Percentiles rank a stretch among this genome's conserved stretches.
Evolutionary conservation across 805 yeast species (phyloP).

Genomic region (Barnettozyma siamensis): DNA sequence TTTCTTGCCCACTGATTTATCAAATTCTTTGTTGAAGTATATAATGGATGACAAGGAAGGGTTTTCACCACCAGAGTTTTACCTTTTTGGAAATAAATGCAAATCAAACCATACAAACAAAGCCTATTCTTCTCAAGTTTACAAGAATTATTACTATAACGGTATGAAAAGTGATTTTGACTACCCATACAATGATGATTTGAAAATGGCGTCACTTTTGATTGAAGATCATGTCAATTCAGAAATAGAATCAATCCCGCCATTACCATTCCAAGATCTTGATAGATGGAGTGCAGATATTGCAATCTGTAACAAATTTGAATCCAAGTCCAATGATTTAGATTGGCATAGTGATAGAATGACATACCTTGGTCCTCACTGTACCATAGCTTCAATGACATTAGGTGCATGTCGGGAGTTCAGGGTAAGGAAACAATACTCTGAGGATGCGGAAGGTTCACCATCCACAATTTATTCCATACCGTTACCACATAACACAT

Average conservation of each 20-base stretch:
- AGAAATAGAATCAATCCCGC: constrained; percentile 26
- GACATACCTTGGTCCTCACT: constrained; percentile 67
- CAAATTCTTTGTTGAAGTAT: constrained; percentile 38
- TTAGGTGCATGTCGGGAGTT: constrained; percentile 69
- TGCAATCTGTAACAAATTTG: constrained; percentile 54
- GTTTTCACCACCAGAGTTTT: constrained; percentile 44
- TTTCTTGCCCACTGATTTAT: constrained; percentile 46
- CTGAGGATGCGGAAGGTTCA: constrained; percentile 23
- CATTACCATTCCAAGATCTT: constrained; percentile 34
- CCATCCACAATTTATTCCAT: constrained; percentile 38
- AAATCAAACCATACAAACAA: constrained; percentile 49
- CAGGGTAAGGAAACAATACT: constrained; percentile 42
- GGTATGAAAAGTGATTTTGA: constrained; percentile 30
- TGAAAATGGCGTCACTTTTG: constrained; percentile 35
- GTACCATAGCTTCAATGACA: constrained; percentile 60
- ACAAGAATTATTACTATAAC: constrained; percentile 30
- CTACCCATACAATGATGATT: constrained; percentile 32
- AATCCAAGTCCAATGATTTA: constrained; percentile 42
- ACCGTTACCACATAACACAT: constrained; percentile 65
- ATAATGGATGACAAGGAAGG: constrained; percentile 35
- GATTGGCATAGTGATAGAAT: constrained; percentile 77
- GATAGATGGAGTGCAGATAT: constrained; percentile 46
- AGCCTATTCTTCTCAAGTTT: constrained; percentile 26
- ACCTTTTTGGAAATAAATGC: constrained; percentile 58
- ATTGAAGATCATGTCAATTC: constrained; percentile 37